phyloP scores from a whole-genome alignment of 306 rosid genomes.

The Mucuna pruriens region DNA sequence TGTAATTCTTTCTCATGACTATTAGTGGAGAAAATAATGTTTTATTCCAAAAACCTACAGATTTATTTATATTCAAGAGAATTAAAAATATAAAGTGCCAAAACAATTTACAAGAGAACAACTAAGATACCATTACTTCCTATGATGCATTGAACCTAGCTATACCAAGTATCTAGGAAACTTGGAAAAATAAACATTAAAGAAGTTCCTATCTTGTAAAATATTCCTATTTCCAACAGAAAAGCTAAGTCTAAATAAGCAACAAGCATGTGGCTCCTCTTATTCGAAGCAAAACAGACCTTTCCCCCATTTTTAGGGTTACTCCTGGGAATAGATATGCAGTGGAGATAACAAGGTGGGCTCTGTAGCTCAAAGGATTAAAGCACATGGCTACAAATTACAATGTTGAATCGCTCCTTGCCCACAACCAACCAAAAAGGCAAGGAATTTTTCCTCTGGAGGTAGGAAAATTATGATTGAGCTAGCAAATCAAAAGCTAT shows the following conservation, averaged over 20 bases:
- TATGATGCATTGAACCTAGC: no score
- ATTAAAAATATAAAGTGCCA: no score
- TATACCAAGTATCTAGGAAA: no score
- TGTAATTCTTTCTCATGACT: no score
- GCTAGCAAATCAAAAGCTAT: background rate
- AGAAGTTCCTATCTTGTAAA: no score
- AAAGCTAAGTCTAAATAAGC: background rate
- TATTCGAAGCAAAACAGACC: background rate
- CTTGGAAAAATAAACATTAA: no score
- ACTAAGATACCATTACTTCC: no score
- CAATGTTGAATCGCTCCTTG: background rate
- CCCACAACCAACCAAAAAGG: background rate
- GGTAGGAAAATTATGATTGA: background rate
- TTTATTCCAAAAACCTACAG: no score
- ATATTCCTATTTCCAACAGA: no score
- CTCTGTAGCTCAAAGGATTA: background rate
- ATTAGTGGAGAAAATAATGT: no score
- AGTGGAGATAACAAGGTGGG: background rate
- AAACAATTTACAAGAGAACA: no score
- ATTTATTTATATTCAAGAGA: no score
- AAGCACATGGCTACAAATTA: background rate
- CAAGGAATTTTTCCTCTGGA: background rate
- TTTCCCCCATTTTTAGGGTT: background rate
- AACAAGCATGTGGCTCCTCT: background rate
- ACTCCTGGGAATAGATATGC: background rate